Evolutionary conservation across 106 monocot genomes (phyloP).

Genomic region (Dioscorea alata): DNA sequence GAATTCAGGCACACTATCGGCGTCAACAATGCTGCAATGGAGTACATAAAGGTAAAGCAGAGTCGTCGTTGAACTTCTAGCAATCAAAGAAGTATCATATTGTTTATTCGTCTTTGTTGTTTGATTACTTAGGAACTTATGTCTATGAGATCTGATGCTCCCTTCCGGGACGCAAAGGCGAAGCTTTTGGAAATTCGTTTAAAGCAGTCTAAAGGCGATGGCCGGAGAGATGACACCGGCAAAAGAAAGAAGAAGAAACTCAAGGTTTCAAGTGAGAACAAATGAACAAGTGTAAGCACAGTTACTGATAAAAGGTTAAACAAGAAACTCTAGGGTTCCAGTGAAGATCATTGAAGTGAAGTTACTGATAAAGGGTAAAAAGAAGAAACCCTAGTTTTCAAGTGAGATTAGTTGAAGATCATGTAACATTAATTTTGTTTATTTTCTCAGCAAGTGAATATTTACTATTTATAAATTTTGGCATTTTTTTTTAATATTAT

Average conservation of each 20-base stretch:
- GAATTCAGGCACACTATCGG: slow-evolving; percentile 74
- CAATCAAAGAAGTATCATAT: not conserved
- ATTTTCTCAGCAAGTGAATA: not conserved
- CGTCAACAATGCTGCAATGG: slow-evolving; percentile 88
- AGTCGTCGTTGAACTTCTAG: not conserved
- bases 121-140: slow-evolving; percentile 55
- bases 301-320: slow-evolving; percentile 7
- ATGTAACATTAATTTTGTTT: not conserved
- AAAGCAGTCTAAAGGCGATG: slow-evolving; percentile 43
- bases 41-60: slow-evolving; percentile 68
- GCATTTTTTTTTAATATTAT: too few relatives aligned
- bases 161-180: slow-evolving; percentile 81
- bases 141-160: slow-evolving; percentile 78
- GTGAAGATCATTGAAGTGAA: not conserved
- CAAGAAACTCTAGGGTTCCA: not conserved
- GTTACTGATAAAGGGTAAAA: not conserved
- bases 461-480: too few relatives aligned
- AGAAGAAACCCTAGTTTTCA: not conserved
- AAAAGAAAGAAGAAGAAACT: slow-evolving; percentile 54
- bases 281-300: not conserved
- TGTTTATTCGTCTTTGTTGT: not conserved
- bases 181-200: slow-evolving; percentile 75
- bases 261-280: slow-evolving; percentile 23
- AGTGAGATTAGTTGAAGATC: not conserved
- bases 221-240: slow-evolving; percentile 18